Base-by-base conservation (phyloP, 805 yeast species). In the Wickerhamiella slavikovae region DNA sequence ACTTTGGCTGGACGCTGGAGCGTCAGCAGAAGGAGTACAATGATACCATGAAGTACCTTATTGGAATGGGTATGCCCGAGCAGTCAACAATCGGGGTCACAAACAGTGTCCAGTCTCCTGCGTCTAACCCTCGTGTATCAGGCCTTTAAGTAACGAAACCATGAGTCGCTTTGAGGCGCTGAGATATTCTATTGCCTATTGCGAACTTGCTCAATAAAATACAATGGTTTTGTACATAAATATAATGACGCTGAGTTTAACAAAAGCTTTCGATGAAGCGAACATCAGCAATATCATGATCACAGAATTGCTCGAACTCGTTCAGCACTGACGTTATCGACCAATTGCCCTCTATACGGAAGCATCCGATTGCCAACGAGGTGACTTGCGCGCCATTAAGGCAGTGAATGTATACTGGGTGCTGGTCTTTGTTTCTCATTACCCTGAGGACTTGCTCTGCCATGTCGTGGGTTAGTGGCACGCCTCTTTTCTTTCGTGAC, bases 341-440 rank as follows among this genome's bases (percentile, higher is more conserved):
- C 98, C 98, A 89, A 40, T 74, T 68, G 16, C 79, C 75, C 13
- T 77, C 53, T 40, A 77, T 77, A 21, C 98, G 54, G 22, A 82
- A 53, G 47, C 95, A 82, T 3, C 94, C 96, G 15, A 85, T 64
- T 1, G 79, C 68, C 27, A 89, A 55, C 15, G 85, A 68, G 0
- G 93, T 78, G 2, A 78, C 74, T 38, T 79, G 82, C 7, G 92
- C 82, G 0, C 95, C 96, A 45, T 80, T 83, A 16, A 71, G 54
- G 49, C 96, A 85, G 50, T 85, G 94, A 4, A 85, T 48, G 46
- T 76, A 83, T 2, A 75, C 56, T 1, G 95, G 93, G 8, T 71
- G 65, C 38, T 60, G 54, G 13, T 63, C 61, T 15, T 58, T 54
- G 43, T 74, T 68, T 10, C 74, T 56, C 35, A 82, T 55, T 23